phyloP scores from a whole-genome alignment of 129 eudicot species.

The Pulicaria dysenterica region DNA sequence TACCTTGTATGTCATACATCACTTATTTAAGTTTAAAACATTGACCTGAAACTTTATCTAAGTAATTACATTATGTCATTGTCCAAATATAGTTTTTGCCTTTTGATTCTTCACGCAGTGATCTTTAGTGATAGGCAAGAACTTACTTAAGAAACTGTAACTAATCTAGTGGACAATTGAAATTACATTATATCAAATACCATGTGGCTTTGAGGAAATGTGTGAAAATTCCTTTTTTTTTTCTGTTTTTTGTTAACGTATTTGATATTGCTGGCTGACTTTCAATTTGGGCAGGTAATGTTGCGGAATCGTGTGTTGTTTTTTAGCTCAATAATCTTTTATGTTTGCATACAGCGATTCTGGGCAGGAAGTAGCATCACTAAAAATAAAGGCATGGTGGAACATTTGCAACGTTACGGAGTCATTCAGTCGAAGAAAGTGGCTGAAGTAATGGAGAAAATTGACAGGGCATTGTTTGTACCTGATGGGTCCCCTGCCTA shows the following conservation, averaged over 20 bases:
- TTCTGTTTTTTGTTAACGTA: background rate
- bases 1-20: background rate
- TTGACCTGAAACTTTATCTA: background rate
- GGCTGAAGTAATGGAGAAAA: slow-evolving; percentile 77
- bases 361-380: slow-evolving; percentile 55
- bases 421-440: slow-evolving; percentile 72
- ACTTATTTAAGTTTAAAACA: background rate
- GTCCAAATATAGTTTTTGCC: background rate
- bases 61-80: too few relatives aligned
- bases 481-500: slow-evolving; percentile 80
- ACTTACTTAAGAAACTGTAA: background rate
- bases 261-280: slow-evolving; percentile 4
- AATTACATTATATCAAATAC: background rate
- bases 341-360: slow-evolving; percentile 57
- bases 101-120: background rate
- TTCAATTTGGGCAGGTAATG: slow-evolving; percentile 21
- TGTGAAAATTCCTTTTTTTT: background rate
- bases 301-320: slow-evolving; percentile 3
- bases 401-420: slow-evolving; percentile 65
- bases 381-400: slow-evolving; percentile 73
- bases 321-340: slow-evolving; percentile 18
- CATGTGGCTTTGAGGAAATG: background rate
- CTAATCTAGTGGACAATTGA: background rate
- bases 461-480: slow-evolving; percentile 94
- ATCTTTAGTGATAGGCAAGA: background rate